Evolutionary conservation across 2,329 filamentous ascomycete species (phyloP).

Genomic region (Geosmithia putterillii): DNA sequence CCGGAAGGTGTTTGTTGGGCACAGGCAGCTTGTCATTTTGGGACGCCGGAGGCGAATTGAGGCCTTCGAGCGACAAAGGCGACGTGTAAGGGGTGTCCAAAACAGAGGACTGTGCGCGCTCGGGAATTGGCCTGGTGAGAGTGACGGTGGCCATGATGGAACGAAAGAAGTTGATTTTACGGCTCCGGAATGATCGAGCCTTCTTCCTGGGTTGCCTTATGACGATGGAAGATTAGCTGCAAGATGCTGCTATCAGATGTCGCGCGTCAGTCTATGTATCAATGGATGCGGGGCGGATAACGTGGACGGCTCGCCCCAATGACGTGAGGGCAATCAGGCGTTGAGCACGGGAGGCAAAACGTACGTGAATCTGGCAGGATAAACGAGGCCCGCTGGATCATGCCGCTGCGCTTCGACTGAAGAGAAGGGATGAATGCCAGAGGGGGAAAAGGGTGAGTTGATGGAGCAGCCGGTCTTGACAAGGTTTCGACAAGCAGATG

Average conservation of each 20-base stretch:
- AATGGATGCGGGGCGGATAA: background rate
- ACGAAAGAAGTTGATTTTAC: background rate
- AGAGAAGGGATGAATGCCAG: background rate
- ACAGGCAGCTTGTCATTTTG: slow-evolving; percentile 31
- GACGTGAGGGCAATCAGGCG: background rate
- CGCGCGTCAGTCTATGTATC: background rate
- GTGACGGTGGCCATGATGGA: slow-evolving; percentile 41
- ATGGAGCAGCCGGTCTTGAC: background rate
- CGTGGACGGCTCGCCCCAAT: background rate
- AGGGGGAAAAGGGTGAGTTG: background rate
- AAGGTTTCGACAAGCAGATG: background rate
- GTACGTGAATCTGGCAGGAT: background rate
- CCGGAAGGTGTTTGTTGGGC: slow-evolving; percentile 84
- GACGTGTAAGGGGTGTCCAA: slow-evolving; percentile 23
- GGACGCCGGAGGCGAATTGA: slow-evolving; percentile 9
- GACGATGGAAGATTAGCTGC: background rate
- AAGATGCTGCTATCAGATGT: background rate
- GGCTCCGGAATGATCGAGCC: background rate
- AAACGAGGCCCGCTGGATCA: background rate
- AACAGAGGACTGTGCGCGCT: slow-evolving; percentile 30
- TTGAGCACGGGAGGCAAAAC: background rate
- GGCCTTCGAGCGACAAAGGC: slow-evolving; percentile 24
- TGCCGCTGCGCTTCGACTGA: background rate
- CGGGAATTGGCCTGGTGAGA: slow-evolving; percentile 32
- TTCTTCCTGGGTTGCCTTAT: background rate